Conservation (phyloP, 495 filamentous ascomycete genomes). For the Penicillium subrubescens region DNA sequence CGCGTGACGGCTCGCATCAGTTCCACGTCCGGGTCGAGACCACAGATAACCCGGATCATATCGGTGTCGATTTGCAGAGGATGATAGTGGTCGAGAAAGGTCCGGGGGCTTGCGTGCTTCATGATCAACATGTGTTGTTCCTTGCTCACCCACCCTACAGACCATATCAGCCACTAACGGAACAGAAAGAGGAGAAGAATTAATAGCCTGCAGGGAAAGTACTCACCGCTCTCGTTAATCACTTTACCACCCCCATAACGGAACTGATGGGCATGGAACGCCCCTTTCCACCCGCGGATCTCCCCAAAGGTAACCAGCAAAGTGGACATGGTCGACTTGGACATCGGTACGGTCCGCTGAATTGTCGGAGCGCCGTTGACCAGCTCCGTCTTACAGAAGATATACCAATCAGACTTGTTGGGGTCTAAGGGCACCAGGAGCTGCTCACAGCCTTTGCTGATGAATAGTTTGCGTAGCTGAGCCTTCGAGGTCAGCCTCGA, state of each 20-base stretch:
- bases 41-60: not conserved
- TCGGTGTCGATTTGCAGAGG: not conserved
- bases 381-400: slow-evolving; percentile 13
- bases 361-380: not conserved
- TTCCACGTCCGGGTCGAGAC: not conserved
- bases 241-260: not conserved
- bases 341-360: not conserved
- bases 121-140: not conserved
- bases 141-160: not conserved
- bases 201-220: not conserved
- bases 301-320: not conserved
- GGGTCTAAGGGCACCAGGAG: slow-evolving; percentile 19
- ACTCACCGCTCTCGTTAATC: not conserved
- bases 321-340: not conserved
- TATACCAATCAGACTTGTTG: slow-evolving; percentile 22
- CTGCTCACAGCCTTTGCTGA: slow-evolving; percentile 14
- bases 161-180: not conserved
- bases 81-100: not conserved
- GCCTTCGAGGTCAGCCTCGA: slow-evolving; percentile 19
- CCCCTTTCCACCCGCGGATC: not conserved
- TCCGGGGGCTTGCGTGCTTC: not conserved
- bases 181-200: not conserved
- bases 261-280: not conserved
- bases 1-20: not conserved
- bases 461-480: slow-evolving; percentile 19